Evolutionary conservation across 2,329 filamentous ascomycete species (phyloP), one percentile per base, ranked within the genome.

Genomic region (Colletotrichum tofieldiae): DNA sequence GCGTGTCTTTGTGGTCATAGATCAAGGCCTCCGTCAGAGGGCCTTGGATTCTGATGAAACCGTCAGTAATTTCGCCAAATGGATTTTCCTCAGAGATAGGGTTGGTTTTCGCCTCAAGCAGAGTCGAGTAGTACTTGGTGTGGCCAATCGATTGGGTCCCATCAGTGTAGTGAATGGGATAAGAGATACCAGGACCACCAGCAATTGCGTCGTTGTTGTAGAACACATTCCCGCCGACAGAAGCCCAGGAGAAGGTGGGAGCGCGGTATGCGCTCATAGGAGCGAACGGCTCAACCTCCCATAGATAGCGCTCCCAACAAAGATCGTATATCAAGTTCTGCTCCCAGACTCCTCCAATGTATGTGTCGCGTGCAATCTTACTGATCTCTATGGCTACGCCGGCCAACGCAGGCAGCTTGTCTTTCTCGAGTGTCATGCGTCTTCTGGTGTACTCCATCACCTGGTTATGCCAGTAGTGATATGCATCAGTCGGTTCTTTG

Each of bases 121-220:
- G n/a, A 26, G 47, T 26, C 47, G 47, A 51, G n/a, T 51, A 26
- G 23, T 26, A 26, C 8, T 26, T 6, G n/a, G n/a, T 26, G 47
- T 26, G 47, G 47, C 20, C n/a, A 26, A 26, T 51, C 47, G n/a
- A 26, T 7, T 26, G 47, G n/a, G 47, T 51, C n/a, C n/a, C 47
- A 2, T 26, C 47, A 14, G 47, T 26, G 47, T 51, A 26, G 47
- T 26, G n/a, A 16, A 54, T 16, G 11, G 14, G 26, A 16, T 26
- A 20, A 35, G 51, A 54, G 51, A 35, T 20, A 8, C 7, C 9
- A 35, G 29, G 14, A 12, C 51, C 29, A 14, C 6, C 51, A 20
- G 51, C 29, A 20, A 54, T 54, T 32, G 51, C 9, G 51, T 54
- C 16, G 51, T 54, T 26, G 18, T 54, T 54, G 51, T 54, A 54